These are phyloP conservation scores for Darksidea phi DNA, from an alignment of 495 filamentous ascomycete genomes.

Conservation along the genomic window DNA sequence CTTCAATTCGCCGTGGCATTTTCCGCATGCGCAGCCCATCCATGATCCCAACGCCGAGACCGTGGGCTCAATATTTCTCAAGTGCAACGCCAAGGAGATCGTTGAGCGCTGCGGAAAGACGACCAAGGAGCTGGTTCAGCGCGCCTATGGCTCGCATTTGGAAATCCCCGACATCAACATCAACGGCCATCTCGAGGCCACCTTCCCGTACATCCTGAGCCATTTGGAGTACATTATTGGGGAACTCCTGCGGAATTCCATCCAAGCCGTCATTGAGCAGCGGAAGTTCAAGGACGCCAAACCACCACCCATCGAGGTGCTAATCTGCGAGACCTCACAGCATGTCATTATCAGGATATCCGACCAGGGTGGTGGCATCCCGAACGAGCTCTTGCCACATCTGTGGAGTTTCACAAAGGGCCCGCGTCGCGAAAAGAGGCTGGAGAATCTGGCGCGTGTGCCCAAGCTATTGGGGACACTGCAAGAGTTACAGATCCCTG, in stretches of 20 bases:
- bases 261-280: slow-evolving; percentile 85
- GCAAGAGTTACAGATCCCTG: slow-evolving; percentile 65
- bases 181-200: slow-evolving; percentile 80
- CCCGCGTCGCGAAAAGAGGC: slow-evolving; percentile 65
- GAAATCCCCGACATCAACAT: slow-evolving; percentile 79
- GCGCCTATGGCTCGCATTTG: slow-evolving; percentile 66
- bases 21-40: slow-evolving; percentile 68
- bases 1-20: slow-evolving; percentile 90
- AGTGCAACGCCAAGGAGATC: slow-evolving; percentile 88
- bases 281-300: slow-evolving; percentile 45
- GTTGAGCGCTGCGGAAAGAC: slow-evolving; percentile 77
- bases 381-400: slow-evolving; percentile 77
- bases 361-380: slow-evolving; percentile 91
- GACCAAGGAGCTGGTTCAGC: slow-evolving; percentile 64
- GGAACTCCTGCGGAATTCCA: slow-evolving; percentile 90
- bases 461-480: slow-evolving; percentile 93
- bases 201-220: slow-evolving; percentile 92
- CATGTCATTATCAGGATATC: slow-evolving; percentile 97
- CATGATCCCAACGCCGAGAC: slow-evolving; percentile 73
- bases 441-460: slow-evolving; percentile 81
- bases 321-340: slow-evolving; percentile 89
- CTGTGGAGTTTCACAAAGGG: slow-evolving; percentile 97
- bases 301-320: slow-evolving; percentile 84
- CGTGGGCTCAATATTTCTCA: slow-evolving; percentile 92
- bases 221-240: slow-evolving; percentile 97